Percentiles rank a stretch among this genome's conserved stretches.
phyloP scores from a whole-genome alignment of 768 basidiomycete genomes.

The Lactifluus piperatus region DNA sequence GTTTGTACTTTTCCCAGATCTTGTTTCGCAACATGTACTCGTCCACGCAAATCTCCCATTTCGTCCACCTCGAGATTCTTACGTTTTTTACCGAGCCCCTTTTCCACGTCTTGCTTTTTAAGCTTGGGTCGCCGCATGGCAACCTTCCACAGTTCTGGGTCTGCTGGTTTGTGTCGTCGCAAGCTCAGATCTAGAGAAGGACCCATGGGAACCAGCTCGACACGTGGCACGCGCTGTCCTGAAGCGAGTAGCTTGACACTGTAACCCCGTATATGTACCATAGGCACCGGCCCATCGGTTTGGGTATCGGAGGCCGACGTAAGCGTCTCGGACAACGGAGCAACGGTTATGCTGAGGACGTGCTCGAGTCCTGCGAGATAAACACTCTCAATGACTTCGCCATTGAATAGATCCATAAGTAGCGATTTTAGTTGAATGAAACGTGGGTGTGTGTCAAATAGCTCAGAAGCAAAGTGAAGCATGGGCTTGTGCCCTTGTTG shows the following conservation, averaged over 20 bases:
- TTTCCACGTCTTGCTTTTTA: slow-evolving; percentile 80
- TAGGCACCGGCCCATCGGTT: slow-evolving; percentile 44
- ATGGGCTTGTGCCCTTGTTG: slow-evolving; percentile 85
- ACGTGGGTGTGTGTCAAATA: slow-evolving; percentile 92
- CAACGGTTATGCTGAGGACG: slow-evolving; percentile 75
- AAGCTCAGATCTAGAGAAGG: slow-evolving; percentile 80
- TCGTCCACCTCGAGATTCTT: slow-evolving; percentile 96
- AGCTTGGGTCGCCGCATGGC: slow-evolving; percentile 82
- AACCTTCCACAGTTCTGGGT: slow-evolving; percentile 69
- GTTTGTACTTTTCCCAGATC: slow-evolving; percentile 81
- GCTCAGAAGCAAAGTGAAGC: slow-evolving; percentile 91
- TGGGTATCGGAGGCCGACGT: slow-evolving; percentile 33
- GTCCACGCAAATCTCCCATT: slow-evolving; percentile 93
- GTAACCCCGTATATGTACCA: slow-evolving; percentile 85
- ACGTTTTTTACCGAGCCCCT: slow-evolving; percentile 81
- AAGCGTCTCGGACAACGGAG: slow-evolving; percentile 50
- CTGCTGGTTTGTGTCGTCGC: slow-evolving; percentile 65
- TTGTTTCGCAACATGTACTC: slow-evolving; percentile 84
- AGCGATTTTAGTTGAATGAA: slow-evolving; percentile 89
- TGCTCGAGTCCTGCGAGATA: slow-evolving; percentile 79
- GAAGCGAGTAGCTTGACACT: slow-evolving; percentile 65
- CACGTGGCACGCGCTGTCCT: slow-evolving; percentile 71
- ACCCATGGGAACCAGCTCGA: slow-evolving; percentile 83
- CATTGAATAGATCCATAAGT: slow-evolving; percentile 86
- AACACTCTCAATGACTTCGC: slow-evolving; percentile 74